A percentile compares a stretch with the other conserved stretches of the same genome.
These are phyloP conservation scores for Trypanosoma melophagium DNA, from an alignment of 208 protist genomes.

Conservation along the genomic window DNA sequence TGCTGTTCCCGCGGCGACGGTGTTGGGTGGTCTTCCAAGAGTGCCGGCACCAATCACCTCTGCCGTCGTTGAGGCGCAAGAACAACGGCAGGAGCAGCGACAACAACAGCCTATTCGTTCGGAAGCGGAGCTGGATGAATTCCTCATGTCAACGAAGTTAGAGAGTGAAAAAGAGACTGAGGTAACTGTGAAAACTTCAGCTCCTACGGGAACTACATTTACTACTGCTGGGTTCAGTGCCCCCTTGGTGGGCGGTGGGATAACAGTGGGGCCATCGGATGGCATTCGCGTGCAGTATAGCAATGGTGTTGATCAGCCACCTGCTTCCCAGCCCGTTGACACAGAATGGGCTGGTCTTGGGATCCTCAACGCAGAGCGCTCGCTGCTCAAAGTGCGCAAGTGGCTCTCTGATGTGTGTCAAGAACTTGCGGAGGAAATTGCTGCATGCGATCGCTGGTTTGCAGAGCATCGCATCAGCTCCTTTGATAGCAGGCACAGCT, in stretches of 20 bases:
- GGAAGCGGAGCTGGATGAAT: constrained; percentile 36
- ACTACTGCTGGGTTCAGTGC: constrained; percentile 10
- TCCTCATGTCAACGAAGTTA: constrained; percentile 32
- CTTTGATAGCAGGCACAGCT: constrained; percentile 65
- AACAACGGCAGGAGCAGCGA: constrained; percentile 7
- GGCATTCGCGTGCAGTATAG: constrained; percentile 35
- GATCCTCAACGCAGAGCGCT: constrained; percentile 48
- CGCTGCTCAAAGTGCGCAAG: constrained; percentile 47
- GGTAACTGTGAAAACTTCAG: constrained; percentile 4
- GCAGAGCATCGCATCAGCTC: constrained; percentile 39
- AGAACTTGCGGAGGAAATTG: constrained; percentile 51
- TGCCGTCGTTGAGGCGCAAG: neutral
- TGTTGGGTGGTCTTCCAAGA: constrained; percentile 7
- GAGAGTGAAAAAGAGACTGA: constrained; percentile 1
- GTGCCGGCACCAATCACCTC: neutral
- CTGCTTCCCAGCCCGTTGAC: constrained; percentile 21
- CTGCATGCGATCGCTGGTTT: constrained; percentile 67
- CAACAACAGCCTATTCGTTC: constrained; percentile 40
- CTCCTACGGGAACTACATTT: neutral
- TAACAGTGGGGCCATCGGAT: constrained; percentile 7
- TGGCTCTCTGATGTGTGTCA: constrained; percentile 63
- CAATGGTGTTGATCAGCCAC: constrained; percentile 12
- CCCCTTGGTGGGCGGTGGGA: constrained; percentile 6
- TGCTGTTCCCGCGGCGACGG: constrained; percentile 10
- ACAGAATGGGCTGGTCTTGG: constrained; percentile 52